Conservation (phyloP, 352 stramenopile species). For the Pythium diclinum region DNA sequence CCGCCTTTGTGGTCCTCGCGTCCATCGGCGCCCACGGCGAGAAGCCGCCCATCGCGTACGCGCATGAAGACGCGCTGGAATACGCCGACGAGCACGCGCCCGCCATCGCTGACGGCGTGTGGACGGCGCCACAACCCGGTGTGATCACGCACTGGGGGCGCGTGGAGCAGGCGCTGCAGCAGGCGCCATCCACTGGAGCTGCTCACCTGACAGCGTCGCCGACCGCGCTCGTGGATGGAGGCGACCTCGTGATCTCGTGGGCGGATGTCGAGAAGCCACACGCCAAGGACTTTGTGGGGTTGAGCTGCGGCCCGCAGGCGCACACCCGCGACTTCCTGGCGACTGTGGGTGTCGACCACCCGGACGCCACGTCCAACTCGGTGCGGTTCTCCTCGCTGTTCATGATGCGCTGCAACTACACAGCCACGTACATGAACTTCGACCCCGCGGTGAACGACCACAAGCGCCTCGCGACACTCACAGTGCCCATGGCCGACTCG, state of each 20-base stretch:
- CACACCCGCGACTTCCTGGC: conserved; percentile 53
- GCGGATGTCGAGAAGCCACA: conserved; percentile 42
- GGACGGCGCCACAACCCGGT: conserved; percentile 2
- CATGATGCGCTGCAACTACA: conserved; percentile 79
- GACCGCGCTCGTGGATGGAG: conserved; percentile 47
- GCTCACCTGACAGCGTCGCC: conserved; percentile 39
- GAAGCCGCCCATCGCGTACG: conserved; percentile 21
- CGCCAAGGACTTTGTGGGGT: conserved; percentile 56
- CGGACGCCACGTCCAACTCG: conserved; percentile 28
- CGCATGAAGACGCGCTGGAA: conserved; percentile 22
- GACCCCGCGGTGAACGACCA: conserved; percentile 41
- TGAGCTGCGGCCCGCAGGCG: conserved; percentile 62
- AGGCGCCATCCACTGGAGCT: neutral
- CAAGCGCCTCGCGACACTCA: conserved; percentile 34
- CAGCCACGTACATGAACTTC: conserved; percentile 61
- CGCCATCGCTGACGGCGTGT: neutral
- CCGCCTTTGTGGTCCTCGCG: neutral
- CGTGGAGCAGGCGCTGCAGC: conserved; percentile 7
- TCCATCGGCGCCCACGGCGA: neutral
- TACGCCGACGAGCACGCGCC: conserved; percentile 11
- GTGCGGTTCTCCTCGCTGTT: conserved; percentile 65
- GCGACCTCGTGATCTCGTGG: conserved; percentile 76
- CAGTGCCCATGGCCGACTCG: conserved; percentile 51
- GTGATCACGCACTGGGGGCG: conserved; percentile 18
- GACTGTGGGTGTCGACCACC: conserved; percentile 33